Evolutionary conservation across 495 filamentous ascomycete genomes (phyloP).

Genomic region (Penicillium ochrochloron): DNA sequence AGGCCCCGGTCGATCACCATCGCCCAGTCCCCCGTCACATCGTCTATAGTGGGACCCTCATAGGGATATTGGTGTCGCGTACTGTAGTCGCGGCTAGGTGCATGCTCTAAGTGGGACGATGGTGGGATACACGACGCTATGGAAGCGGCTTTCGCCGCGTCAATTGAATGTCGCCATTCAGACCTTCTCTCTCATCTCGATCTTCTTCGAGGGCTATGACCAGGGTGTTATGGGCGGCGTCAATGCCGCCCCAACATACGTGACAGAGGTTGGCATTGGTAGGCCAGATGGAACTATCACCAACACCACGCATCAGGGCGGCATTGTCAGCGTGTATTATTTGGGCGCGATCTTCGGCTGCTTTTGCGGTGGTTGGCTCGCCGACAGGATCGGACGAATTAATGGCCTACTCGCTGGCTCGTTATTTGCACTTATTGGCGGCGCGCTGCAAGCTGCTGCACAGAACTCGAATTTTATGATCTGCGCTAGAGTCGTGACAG

Average conservation of each 20-base stretch:
- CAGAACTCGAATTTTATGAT: constrained; percentile 59
- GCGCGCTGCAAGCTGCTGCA: constrained; percentile 55
- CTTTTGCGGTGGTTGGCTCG: constrained; percentile 55
- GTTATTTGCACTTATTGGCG: constrained; percentile 58
- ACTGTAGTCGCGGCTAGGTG: constrained; percentile 2
- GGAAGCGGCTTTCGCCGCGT: constrained; percentile 45
- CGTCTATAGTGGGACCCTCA: not conserved
- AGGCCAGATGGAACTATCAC: constrained; percentile 43
- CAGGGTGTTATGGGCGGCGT: constrained; percentile 59
- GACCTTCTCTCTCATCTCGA: constrained; percentile 51
- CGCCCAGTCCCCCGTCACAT: not conserved
- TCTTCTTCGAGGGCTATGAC: constrained; percentile 62
- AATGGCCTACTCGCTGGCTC: constrained; percentile 57
- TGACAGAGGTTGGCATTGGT: constrained; percentile 43
- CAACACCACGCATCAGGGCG: constrained; percentile 46
- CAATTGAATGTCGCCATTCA: constrained; percentile 51
- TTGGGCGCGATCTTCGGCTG: constrained; percentile 59
- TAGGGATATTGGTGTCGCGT: not conserved
- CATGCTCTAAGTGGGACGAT: constrained; percentile 1
- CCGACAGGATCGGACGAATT: constrained; percentile 58
- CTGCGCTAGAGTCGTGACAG: constrained; percentile 58
- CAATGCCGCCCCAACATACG: constrained; percentile 47
- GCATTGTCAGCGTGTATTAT: constrained; percentile 60
- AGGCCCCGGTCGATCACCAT: not conserved
- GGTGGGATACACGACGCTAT: constrained; percentile 47